Evolutionary conservation across 148 eudicot genomes (phyloP), one percentile per base, ranked within the genome.

Genomic region (Heliosperma pusillum): DNA sequence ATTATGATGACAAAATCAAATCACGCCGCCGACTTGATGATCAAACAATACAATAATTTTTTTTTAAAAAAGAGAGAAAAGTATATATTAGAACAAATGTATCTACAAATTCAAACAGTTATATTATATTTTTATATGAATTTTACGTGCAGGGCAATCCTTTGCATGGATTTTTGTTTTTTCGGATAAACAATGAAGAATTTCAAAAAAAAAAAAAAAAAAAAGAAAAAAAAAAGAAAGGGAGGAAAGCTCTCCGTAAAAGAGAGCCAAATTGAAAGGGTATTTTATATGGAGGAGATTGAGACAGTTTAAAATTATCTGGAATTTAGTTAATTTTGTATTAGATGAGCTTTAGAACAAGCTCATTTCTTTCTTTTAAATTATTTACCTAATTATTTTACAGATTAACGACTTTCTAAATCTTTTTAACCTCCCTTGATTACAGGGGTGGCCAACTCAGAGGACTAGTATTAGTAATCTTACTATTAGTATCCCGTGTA

Each of bases 161-260:
- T 60, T 60, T 29, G 55, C 77, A 66, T 24, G 17, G 57, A 65
- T 57, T 27, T 62, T 60, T 9, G 44, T 11, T 64, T 40, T 58
- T 2, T 60, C 30, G 8, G 25, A 56, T 3, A 44, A 66, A 17
- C 0, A 47, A 12, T 17, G 24, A 66, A 24, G 22, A 22, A 65
- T 69, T 69, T 69, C 2, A 2, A 58, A 45, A 16, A 29, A 71
- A 78, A 1, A 55, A 66, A 65, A 36, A 29, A 10, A 24, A 24
- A 27, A 55, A 74, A 44, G 50, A 25, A 62, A 42, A 16, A 60
- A 20, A 20, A 20, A 45, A 66, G 57, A 13, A 29, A 24, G 58
- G 29, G 60, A 26, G 42, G 40, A 45, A 42, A 58, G 69, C 77
- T 81, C 80, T 73, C 80, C 70, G 67, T 76, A 74, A 74, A 29